Evolutionary conservation across 495 filamentous ascomycete species (phyloP), one percentile per base, ranked within the genome.

Genomic region (Annulohypoxylon maeteangense): DNA sequence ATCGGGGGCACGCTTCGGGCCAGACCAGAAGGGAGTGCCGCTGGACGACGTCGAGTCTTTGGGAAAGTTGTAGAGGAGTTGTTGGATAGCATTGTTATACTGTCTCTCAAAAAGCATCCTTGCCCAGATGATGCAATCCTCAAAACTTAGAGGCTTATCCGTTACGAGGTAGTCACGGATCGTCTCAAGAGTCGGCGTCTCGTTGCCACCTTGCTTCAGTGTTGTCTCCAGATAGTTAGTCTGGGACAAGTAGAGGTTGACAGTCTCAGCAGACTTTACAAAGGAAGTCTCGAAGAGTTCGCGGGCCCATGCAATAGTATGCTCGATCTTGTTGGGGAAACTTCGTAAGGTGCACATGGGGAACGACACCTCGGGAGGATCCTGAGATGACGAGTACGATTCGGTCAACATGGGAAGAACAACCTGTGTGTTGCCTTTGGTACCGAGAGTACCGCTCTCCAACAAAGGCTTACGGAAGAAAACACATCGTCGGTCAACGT

Each of bases 281-380:
- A 97, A 99, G 63, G 91, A 94, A 18, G 89, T 89, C 79, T 97
- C 93, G 84, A 99, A 99, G 20, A 97, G 83, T 75, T 98, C 95
- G 48, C 95, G 89, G 25, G 94, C 92, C 96, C 96, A 99, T 20
- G 96, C 96, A 78, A 99, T 99, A 4, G 96, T 99, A 76, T 99
- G 96, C 81, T 99, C 93, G 76, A 99, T 99, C 75, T 90, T 91
- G 84, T 99, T 99, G 62, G 96, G 96, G 86, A 99, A 99, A 84
- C 94, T 97, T 67, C 94, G 88, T 61, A 99, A 84, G 3, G 96
- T 99, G 79, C 96, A 99, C 92, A 97, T 97, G 1, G 96, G 96
- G 88, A 98, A 98, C 0, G 94, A 97, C 81, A 97, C 93, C 85
- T 99, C 96, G 0, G 96, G 96, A 1, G 96, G 96, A 82, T 99